Evolutionary conservation across 139 green algal genomes (phyloP).

Genomic region (Coelastrella sp.): DNA sequence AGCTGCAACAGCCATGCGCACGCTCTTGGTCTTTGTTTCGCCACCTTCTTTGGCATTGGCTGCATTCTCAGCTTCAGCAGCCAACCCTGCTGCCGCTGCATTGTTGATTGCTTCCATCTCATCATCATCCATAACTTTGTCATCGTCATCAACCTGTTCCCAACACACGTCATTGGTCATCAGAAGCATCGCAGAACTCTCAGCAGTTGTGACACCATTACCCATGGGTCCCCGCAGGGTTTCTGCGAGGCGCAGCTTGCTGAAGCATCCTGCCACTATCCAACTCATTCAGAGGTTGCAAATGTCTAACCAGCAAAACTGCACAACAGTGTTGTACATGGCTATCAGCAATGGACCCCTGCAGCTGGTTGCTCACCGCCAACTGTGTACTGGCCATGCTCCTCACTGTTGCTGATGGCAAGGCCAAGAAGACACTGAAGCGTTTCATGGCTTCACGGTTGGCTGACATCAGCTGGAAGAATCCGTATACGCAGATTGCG

Average conservation of each 20-base stretch:
- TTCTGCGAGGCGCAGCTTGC: too few relatives aligned
- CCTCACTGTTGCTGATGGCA: slow-evolving; percentile 45
- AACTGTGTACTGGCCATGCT: slow-evolving; percentile 40
- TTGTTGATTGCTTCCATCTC: slow-evolving; percentile 47
- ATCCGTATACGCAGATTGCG: background rate
- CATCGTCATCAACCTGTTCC: slow-evolving; percentile 50
- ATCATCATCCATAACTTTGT: slow-evolving; percentile 38
- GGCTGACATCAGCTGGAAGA: background rate
- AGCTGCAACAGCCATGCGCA: background rate
- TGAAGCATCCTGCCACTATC: too few relatives aligned
- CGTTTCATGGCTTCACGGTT: slow-evolving; percentile 38
- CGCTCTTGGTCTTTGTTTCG: background rate
- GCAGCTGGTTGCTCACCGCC: slow-evolving; percentile 14
- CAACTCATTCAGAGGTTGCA: background rate
- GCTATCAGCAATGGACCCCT: background rate
- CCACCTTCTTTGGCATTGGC: background rate
- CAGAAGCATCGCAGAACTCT: background rate
- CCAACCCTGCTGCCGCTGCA: background rate
- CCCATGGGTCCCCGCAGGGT: too few relatives aligned
- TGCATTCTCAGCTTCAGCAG: background rate
- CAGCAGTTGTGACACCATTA: too few relatives aligned
- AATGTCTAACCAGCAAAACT: background rate
- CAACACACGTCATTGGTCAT: background rate
- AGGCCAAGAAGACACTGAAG: slow-evolving; percentile 42
- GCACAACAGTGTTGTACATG: background rate